These are phyloP conservation scores for Cercospora nicotianae DNA, from an alignment of 2,329 filamentous ascomycete genomes.

Conservation along the genomic window DNA sequence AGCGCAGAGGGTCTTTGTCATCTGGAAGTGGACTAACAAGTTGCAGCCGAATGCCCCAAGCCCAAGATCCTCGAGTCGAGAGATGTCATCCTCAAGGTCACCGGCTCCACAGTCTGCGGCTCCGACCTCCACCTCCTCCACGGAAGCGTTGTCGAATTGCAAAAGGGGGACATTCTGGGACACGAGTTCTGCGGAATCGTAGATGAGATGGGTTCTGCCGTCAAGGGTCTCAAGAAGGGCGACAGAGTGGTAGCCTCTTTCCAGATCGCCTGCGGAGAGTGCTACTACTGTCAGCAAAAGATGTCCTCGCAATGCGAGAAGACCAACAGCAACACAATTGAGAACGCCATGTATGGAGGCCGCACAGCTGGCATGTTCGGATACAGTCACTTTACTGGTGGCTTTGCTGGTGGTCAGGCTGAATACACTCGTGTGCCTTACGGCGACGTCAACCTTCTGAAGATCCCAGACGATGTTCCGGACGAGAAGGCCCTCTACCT, in stretches of 20 bases:
- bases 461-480: constrained; percentile 74
- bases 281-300: constrained; percentile 77
- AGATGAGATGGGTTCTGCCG: constrained; percentile 46
- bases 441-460: constrained; percentile 77
- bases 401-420: constrained; percentile 83
- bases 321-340: constrained; percentile 72
- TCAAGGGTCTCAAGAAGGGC: constrained; percentile 46
- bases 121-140: constrained; percentile 61
- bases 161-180: constrained; percentile 54
- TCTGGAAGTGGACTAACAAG: not conserved
- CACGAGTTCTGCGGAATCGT: constrained; percentile 56
- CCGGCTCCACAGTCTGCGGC: constrained; percentile 62
- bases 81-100: constrained; percentile 81
- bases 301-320: constrained; percentile 76
- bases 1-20: constrained; percentile 41
- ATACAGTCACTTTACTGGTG: constrained; percentile 71
- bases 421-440: constrained; percentile 82
- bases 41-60: constrained; percentile 60
- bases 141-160: constrained; percentile 49
- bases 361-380: constrained; percentile 67
- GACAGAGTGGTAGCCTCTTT: constrained; percentile 78
- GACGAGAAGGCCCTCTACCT: constrained; percentile 83
- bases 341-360: constrained; percentile 75
- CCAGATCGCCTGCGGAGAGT: constrained; percentile 71
- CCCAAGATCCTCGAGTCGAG: constrained; percentile 70